Base-by-base conservation (phyloP, 306 rosid species). In the Prinsepia uniflora region DNA sequence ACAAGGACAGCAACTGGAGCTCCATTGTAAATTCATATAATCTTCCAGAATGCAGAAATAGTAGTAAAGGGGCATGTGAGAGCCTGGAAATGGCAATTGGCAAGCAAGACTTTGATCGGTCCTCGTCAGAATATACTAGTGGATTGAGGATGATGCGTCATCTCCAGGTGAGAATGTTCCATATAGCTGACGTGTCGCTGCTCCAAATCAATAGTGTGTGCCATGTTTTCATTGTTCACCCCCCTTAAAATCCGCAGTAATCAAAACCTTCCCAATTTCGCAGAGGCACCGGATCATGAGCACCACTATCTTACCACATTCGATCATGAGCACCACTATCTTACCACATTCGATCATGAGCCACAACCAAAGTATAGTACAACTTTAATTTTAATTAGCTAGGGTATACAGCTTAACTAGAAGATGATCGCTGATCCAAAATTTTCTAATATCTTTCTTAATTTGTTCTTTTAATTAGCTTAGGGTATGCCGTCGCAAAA, bases 81-180 rank as follows among this genome's bases (percentile, higher is more conserved):
- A 43, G 0, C 17, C 22, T 41, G 63, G 65, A 44, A 69, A 44
- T 70, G 49, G 65, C 55, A 44, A 69, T 22, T 70, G 49, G 56
- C 55, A 44, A 70, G 65, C 39, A 70, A 15, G 22, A 43, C 44
- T 10, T 10, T 15, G 65, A 56, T 56, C 42, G 5, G 17, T 70
- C 52, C 24, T 42, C 18, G 65, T 34, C 64, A 22, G 65, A 8
- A 22, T 54, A 17, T 17, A 18, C 53, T 7, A n/a, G 54, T 43
- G 22, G 11, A 42, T 43, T 43, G 74, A n/a, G 74, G 74, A 70
- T 20, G 73, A 12, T 43, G 63, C 24, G 43, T 43, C 55, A 44
- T 30, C 24, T 57, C 66, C 74, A 57, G 65, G 55, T 44, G 63
- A 54, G 72, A 68, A 34, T 15, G 71, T 67, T 67, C 61, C 47